Evolutionary conservation across 371 early-diverging fungal genomes (phyloP), one percentile per base, ranked within the genome.

Genomic region (Mortierella sp.): DNA sequence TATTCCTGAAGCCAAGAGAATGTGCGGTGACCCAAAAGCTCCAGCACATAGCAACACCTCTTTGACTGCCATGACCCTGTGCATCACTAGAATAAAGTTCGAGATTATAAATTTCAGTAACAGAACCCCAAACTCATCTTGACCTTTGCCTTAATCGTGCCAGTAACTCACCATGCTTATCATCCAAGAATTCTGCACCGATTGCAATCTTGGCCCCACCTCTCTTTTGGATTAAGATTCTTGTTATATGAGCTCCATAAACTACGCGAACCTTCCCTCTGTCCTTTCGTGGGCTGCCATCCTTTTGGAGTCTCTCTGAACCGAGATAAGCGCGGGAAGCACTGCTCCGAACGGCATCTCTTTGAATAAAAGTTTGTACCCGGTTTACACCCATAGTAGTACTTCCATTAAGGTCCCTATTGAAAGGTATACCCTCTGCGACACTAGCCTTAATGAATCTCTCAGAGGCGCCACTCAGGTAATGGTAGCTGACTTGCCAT

Each of bases 1-100:
- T 52, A 81, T 72, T 32, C 81, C 81, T 19, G 81, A 80, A 24
- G 81, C 81, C 33, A 80, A 7, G 2, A 80, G 72, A 41, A 80
- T 74, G 16, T 80, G 81, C 10, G 81, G 81, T 0, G 81, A 80
- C 24, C 75, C 81, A 65, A 75, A 80, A 21, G 75, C 48, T 11
- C 81, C 81, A 0, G 75, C 81, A 53, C 58, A 65, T 48, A 80
- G 72, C 4, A 80, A 60, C 1, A 80, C 81, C 19, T 80, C 81
- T 61, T 70, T 74, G 33, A 65, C 61, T 13, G 75, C 81, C 67
- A 67, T 65, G 40, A 80, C 81, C 10, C 53, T 36, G 1, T 74
- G 80, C 65, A 79, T 62, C 45, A 59, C 80, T 79, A 50, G 3
- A 43, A 43, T 43, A 10, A 3, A 15, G 43, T 43, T 43, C 0